Evolutionary conservation across 768 basidiomycete species (phyloP), one percentile per base, ranked within the genome.

Genomic region (Psilocybe tampanensis): DNA sequence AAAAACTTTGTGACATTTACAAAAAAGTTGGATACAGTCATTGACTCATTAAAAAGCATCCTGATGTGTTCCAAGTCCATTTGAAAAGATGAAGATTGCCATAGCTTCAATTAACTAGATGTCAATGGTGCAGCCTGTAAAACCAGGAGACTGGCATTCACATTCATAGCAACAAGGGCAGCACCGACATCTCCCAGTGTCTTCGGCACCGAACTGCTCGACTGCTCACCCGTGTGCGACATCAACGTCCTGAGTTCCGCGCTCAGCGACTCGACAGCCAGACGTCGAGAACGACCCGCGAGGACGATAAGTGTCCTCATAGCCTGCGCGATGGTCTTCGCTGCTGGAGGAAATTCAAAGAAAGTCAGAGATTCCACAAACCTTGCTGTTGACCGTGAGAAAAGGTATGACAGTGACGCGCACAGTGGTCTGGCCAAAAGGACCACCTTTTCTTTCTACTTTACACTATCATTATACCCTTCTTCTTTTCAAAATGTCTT

Each of bases 101-200:
- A 9, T 29, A 29, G 29, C 29, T 29, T 5, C 4, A 29, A 29
- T 29, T 29, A 29, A 29, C n/a, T n/a, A 41, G 8, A n/a, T 12
- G 47, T 26, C 9, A 51, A 52, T 13, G 60, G 64, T 36, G 67
- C 62, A 22, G 85, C 81, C 64, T 89, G 88, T 55, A 86, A 55
- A 8, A 89, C 78, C 5, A 88, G 64, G 56, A 88, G 68, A 60
- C 80, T 83, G 1, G 79, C 80, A 41, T 72, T 68, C 11, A 75
- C 70, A 50, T 78, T 83, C 22, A 77, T 75, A 2, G 81, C 80
- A 1, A 91, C 83, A 54, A 93, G 66, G 15, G 84, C 87, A 8
- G 88, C 84, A 23, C 86, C 89, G 1, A 89, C 83, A 67, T 92
- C 88, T 0, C 93, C 93, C 1, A 93, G 66, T 0, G 90, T 90